Evolutionary conservation across 176 grass and related monocot species (phyloP).

Genomic region (Tuctoria greenei): DNA sequence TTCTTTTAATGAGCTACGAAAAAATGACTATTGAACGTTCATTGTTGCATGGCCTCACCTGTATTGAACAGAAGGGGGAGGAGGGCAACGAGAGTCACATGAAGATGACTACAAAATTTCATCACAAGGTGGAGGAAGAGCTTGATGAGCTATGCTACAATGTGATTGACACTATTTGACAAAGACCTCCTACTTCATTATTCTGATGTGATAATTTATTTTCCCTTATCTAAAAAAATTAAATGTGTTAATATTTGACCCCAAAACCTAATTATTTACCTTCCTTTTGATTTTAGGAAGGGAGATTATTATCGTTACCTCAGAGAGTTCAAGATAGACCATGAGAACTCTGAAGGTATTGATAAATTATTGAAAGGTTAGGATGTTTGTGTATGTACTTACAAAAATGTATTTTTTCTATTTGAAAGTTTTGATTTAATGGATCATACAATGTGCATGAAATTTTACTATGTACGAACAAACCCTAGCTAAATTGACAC

Average conservation of each 20-base stretch:
- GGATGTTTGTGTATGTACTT: slow-evolving; percentile 19
- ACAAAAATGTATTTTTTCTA: too few species aligned
- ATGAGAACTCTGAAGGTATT: slow-evolving; percentile 50
- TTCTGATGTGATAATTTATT: slow-evolving; percentile 34
- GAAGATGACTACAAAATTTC: slow-evolving; percentile 43
- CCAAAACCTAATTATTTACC: background rate
- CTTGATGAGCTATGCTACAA: slow-evolving; percentile 53
- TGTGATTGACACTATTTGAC: slow-evolving; percentile 53
- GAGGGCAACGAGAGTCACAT: slow-evolving; percentile 52
- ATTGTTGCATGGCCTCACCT: too few species aligned
- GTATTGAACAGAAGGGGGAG: slow-evolving; percentile 43
- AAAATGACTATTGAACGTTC: too few species aligned
- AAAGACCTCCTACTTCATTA: slow-evolving; percentile 56
- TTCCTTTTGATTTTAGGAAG: slow-evolving; percentile 48
- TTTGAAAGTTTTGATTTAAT: too few species aligned
- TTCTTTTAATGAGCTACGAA: too few species aligned
- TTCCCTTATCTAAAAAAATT: background rate
- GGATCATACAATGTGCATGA: too few species aligned
- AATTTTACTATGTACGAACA: too few species aligned
- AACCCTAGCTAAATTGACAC: too few species aligned
- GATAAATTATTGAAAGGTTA: slow-evolving; percentile 66
- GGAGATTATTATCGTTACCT: slow-evolving; percentile 70
- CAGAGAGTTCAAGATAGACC: slow-evolving; percentile 52
- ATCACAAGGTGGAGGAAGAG: slow-evolving; percentile 51
- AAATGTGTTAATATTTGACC: background rate